Conservation (phyloP, 1,139 yeast genomes). For the Sporopachydermia cereana region DNA sequence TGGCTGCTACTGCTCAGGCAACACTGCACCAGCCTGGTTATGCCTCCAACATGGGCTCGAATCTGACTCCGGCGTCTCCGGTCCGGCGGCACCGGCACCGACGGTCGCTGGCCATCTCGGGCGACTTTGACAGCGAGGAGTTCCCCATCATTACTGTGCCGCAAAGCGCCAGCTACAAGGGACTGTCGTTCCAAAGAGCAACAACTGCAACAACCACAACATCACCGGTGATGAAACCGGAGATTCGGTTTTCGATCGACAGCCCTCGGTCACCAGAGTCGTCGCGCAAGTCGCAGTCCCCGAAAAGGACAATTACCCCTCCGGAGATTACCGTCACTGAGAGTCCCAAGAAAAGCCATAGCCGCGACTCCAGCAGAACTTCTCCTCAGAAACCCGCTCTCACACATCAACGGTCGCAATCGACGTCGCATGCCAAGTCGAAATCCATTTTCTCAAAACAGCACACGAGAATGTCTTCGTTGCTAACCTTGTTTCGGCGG, state of each 20-base stretch:
- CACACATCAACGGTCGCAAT: neutral
- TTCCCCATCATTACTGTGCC: constrained; percentile 1
- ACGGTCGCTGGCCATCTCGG: constrained; percentile 4
- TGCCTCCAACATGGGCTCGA: too few relatives aligned
- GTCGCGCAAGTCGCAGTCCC: neutral
- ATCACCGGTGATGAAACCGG: neutral
- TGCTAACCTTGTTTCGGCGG: neutral
- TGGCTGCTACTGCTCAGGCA: too few relatives aligned
- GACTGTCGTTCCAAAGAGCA: too few relatives aligned
- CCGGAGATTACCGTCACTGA: too few relatives aligned
- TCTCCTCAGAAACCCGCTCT: neutral
- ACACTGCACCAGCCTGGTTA: too few relatives aligned
- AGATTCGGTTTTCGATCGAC: neutral
- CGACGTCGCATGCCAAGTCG: neutral
- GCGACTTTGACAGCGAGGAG: constrained; percentile 6
- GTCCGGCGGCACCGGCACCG: constrained; percentile 6
- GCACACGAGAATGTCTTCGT: constrained; percentile 1
- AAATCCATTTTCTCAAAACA: neutral
- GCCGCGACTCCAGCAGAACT: neutral
- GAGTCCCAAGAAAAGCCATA: too few relatives aligned
- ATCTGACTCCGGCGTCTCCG: constrained; percentile 3
- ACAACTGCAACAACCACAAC: too few relatives aligned
- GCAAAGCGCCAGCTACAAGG: neutral
- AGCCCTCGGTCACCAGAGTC: neutral
- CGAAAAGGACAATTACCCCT: neutral